Evolutionary conservation across 306 rosid species (phyloP), one percentile per base, ranked within the genome.

Genomic region (Lotus japonicus): DNA sequence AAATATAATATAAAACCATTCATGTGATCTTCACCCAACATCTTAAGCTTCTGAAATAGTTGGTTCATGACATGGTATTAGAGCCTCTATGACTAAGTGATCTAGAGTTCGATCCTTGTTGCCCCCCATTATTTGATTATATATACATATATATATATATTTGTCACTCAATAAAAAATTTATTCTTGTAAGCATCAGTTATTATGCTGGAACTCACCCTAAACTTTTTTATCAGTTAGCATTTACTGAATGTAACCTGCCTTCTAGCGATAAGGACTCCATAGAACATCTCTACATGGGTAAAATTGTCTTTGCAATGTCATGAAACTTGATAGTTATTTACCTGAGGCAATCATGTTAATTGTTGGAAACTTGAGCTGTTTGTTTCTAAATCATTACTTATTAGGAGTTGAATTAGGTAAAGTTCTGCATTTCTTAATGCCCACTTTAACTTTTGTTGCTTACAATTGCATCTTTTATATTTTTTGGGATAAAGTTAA

Each of bases 331-430:
- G 35, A 54, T 63, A 19, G 23, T 69, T 73, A 50, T 21, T 43
- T 45, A 21, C 28, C 21, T 50, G 57, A 9, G 57, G 17, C 11
- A 72, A 48, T 26, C 21, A 11, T 54, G 19, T 39, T 46, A 64
- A 53, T 36, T 14, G 58, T 64, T 14, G 11, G 66, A 52, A 66
- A 64, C 65, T 54, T 81, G 33, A 39, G 53, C 72, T 44, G 60
- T 28, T 48, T 71, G 58, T 19, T 42, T 64, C 41, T 57, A 28
- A 44, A 55, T 54, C 36, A 21, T 21, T 64, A 59, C 64, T 48
- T 59, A 26, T 64, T 38, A 19, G 62, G 38, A 33, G 42, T 51
- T 13, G 18, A 16, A 1, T 48, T 65, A 57, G 66, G 38, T 13
- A 64, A 51, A 54, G 48, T 42, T 50, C 16, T 56, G 55, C 70